These are phyloP conservation scores for Chalciporus chontae DNA, from an alignment of 768 basidiomycete species.

Conservation along the genomic window DNA sequence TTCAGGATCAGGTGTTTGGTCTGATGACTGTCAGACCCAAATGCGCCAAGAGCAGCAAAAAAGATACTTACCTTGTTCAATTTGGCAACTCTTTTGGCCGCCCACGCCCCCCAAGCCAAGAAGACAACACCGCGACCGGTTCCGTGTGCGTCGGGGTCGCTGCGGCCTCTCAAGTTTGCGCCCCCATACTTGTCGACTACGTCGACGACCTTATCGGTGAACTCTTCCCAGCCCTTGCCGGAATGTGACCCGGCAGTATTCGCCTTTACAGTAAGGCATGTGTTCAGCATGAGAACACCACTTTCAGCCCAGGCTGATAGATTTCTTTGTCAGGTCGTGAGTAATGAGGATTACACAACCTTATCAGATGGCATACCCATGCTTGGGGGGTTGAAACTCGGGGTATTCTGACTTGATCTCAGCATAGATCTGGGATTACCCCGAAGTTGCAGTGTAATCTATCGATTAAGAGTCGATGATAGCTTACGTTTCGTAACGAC, in stretches of 20 bases:
- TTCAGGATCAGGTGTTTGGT: slow-evolving; percentile 77
- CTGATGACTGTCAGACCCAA: slow-evolving; percentile 36
- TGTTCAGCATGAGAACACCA: slow-evolving; percentile 90
- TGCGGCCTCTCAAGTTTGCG: slow-evolving; percentile 51
- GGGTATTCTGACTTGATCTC: slow-evolving; percentile 84
- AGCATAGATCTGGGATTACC: slow-evolving; percentile 65
- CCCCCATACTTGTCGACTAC: slow-evolving; percentile 75
- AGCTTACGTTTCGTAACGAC: slow-evolving; percentile 73
- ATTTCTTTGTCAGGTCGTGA: slow-evolving; percentile 48
- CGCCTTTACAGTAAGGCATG: slow-evolving; percentile 85
- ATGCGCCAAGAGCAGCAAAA: slow-evolving; percentile 8
- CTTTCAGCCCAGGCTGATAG: slow-evolving; percentile 76
- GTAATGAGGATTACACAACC: slow-evolving; percentile 5
- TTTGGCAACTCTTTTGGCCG: slow-evolving; percentile 76
- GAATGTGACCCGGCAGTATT: slow-evolving; percentile 76
- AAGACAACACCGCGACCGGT: slow-evolving; percentile 77
- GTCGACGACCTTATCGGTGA: slow-evolving; percentile 80
- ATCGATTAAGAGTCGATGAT: slow-evolving; percentile 8
- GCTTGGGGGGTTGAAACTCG: slow-evolving; percentile 70
- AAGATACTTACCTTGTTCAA: slow-evolving; percentile 58
- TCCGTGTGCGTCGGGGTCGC: slow-evolving; percentile 39
- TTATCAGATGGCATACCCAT: slow-evolving; percentile 60
- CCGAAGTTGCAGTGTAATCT: slow-evolving; percentile 10
- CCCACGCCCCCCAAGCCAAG: slow-evolving; percentile 89
- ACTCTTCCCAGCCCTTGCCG: slow-evolving; percentile 86